Evolutionary conservation across 2,329 filamentous ascomycete species (phyloP), one percentile per base, ranked within the genome.

Genomic region (Pseudocercospora fuligena): DNA sequence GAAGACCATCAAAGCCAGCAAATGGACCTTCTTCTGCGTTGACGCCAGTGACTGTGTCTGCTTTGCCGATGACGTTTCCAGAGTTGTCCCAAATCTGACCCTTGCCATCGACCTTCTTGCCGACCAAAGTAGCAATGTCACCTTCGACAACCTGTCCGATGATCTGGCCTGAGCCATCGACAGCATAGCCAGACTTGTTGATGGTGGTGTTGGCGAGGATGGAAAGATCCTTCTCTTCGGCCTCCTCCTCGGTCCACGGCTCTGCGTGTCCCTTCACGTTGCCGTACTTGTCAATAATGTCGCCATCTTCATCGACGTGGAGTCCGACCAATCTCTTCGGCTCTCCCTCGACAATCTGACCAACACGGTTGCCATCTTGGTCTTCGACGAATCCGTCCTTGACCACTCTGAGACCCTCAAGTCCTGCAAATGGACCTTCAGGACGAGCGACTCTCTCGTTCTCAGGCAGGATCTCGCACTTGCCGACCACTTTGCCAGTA

Each of bases 301-400:
- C 92, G 47, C 92, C 92, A 70, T 96, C 92, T 70, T 92, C 90
- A 66, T 96, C 92, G 16, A 95, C 92, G 9, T 83, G 74, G 53
- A 92, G 90, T 19, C 92, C 92, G 51, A 89, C 87, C 0, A 96
- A 85, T 62, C 84, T 82, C 84, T 92, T 93, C 31, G 85, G 78
- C 62, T 96, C 90, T 2, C 92, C 92, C 56, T 89, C 87, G 3
- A 86, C 82, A 46, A 95, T 85, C 51, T 89, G 84, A 16, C 92
- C 92, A 54, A 95, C 91, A 31, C 91, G 84, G 69, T 91, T 88
- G 40, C 91, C 92, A 85, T 97, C 85, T 85, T 90, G 78, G 87
- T 97, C 85, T 84, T 97, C 85, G 53, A 92, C 83, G 66, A 87
- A 90, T 57, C 90, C 90, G 54, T 91, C 89, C 78, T 90, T 91